Conservation (phyloP, 2,329 filamentous ascomycete species). For the Samsoniella hepiali region DNA sequence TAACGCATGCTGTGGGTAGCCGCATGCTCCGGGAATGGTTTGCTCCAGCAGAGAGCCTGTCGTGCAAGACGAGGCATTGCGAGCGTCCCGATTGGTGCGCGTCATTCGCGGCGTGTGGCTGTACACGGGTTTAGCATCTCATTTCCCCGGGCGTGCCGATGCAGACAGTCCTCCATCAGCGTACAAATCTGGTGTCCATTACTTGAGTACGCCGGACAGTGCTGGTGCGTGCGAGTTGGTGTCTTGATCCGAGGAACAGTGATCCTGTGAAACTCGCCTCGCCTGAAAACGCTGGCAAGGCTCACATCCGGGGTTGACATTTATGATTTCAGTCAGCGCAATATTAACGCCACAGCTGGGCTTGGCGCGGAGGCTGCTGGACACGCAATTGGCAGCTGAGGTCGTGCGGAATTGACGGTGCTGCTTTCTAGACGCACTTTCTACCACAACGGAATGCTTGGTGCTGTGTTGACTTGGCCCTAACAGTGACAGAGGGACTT, state of each 20-base stretch:
- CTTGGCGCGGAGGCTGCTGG: not conserved
- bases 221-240: not conserved
- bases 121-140: constrained; percentile 1
- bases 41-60: not conserved
- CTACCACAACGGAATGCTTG: no score
- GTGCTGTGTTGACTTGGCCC: no score
- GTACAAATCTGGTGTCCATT: no score
- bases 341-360: constrained; percentile 4
- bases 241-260: no score
- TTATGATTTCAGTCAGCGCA: not conserved
- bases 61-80: not conserved
- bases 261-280: no score
- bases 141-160: not conserved
- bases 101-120: not conserved
- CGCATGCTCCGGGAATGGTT: not conserved
- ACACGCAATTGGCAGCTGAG: not conserved
- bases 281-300: not conserved
- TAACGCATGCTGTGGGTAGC: not conserved
- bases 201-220: not conserved
- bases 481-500: no score
- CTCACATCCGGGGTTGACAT: not conserved
- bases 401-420: no score
- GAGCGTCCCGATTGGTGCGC: not conserved
- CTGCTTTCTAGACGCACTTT: no score
- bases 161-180: not conserved